phyloP scores from a whole-genome alignment of 1,284 basidiomycete genomes.

The Cystobasidium sp. region DNA sequence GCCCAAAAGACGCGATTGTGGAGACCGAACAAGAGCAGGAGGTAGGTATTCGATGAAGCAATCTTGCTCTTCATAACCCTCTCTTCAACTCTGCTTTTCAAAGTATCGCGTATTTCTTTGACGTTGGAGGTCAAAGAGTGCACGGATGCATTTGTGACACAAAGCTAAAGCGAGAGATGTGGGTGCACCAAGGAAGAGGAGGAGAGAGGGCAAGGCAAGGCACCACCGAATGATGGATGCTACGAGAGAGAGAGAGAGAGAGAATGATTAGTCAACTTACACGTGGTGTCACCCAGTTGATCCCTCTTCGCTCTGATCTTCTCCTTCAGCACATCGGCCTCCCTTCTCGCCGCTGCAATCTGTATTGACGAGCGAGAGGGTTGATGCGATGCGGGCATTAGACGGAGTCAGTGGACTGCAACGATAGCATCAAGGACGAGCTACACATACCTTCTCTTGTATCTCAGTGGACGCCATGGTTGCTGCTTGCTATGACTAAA shows the following conservation, averaged over 20 bases:
- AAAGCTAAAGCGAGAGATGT: too few relatives aligned
- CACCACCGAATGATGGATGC: not conserved
- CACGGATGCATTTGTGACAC: too few relatives aligned
- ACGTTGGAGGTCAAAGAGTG: too few relatives aligned
- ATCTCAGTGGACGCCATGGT: slow-evolving; percentile 53
- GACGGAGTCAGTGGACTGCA: not conserved
- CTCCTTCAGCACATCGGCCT: slow-evolving; percentile 95
- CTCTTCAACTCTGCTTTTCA: too few relatives aligned
- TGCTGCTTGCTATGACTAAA: not conserved
- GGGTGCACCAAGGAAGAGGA: too few relatives aligned
- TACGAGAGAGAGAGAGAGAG: not conserved
- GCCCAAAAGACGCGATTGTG: too few relatives aligned
- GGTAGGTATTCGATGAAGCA: too few relatives aligned
- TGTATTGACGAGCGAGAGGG: not conserved
- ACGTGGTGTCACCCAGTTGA: slow-evolving; percentile 91
- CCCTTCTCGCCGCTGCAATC: slow-evolving; percentile 92
- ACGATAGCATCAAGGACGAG: not conserved
- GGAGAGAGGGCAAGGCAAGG: not conserved
- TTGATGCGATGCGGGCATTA: not conserved
- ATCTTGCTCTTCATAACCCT: too few relatives aligned
- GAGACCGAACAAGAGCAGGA: too few relatives aligned
- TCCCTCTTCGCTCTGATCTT: slow-evolving; percentile 94
- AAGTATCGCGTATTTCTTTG: too few relatives aligned
- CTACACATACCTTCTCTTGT: slow-evolving; percentile 54
- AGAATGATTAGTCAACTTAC: slow-evolving; percentile 65